phyloP scores from a whole-genome alignment of 495 filamentous ascomycete genomes.

The Lepraria neglecta region DNA sequence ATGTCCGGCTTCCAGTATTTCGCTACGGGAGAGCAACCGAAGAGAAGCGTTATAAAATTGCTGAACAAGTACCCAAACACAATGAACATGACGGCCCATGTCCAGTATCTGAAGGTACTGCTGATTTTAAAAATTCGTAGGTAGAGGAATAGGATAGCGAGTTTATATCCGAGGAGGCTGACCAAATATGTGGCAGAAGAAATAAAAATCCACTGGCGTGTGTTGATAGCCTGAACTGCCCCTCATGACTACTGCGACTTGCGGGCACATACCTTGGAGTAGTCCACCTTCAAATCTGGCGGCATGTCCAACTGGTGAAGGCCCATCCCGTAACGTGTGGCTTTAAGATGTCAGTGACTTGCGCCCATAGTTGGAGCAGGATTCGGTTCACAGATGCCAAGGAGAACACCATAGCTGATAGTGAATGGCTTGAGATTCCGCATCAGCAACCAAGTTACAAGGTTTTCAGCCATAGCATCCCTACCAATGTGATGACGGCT shows the following conservation, averaged over 20 bases:
- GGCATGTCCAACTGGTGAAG: slow-evolving; percentile 7
- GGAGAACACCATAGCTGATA: slow-evolving; percentile 27
- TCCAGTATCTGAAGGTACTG: slow-evolving; percentile 35
- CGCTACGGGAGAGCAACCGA: slow-evolving; percentile 37
- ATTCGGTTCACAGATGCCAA: slow-evolving; percentile 17
- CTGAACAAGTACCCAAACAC: slow-evolving; percentile 38
- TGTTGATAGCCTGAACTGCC: not conserved
- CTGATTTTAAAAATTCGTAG: slow-evolving; percentile 37
- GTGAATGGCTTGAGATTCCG: slow-evolving; percentile 16
- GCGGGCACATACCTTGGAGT: not conserved
- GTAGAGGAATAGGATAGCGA: slow-evolving; percentile 36
- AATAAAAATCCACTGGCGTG: slow-evolving; percentile 35
- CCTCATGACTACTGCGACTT: not conserved
- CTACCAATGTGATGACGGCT: slow-evolving; percentile 20
- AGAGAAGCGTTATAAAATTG: slow-evolving; percentile 37
- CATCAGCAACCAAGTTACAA: slow-evolving; percentile 1
- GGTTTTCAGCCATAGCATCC: not conserved
- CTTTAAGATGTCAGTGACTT: not conserved
- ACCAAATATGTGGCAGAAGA: slow-evolving; percentile 36
- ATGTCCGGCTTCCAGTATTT: slow-evolving; percentile 27
- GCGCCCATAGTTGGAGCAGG: not conserved
- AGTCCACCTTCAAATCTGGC: not conserved
- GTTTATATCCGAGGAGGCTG: slow-evolving; percentile 38
- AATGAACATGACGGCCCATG: slow-evolving; percentile 38
- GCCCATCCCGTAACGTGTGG: slow-evolving; percentile 16